A percentile compares a stretch with the other conserved stretches of the same genome.
phyloP scores from a whole-genome alignment of 2,329 filamentous ascomycete species.

The Stagonosporopsis cucurbitacearum region DNA sequence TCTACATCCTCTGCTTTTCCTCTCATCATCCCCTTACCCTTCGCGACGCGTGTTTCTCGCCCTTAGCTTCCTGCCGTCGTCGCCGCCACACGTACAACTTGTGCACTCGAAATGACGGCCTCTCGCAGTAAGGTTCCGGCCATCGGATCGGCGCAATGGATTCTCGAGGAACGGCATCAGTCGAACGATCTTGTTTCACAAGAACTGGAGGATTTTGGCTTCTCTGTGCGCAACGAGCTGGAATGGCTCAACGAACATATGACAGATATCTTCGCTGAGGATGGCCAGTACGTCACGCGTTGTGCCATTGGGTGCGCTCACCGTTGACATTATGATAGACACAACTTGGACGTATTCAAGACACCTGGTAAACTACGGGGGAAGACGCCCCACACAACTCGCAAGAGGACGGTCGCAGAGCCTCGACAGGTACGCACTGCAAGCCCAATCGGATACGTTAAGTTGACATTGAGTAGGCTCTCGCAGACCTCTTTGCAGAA shows the following conservation, averaged over 20 bases:
- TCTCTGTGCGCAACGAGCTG: conserved; percentile 88
- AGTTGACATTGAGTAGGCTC: conserved; percentile 49
- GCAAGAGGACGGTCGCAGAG: conserved; percentile 63
- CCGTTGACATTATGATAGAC: conserved; percentile 61
- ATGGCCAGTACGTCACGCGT: conserved; percentile 74
- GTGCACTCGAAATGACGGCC: conserved; percentile 38
- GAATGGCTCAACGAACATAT: conserved; percentile 99
- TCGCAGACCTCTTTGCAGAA: conserved; percentile 57
- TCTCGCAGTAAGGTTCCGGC: conserved; percentile 52
- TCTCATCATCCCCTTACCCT: conserved; percentile 21
- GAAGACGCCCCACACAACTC: conserved; percentile 76
- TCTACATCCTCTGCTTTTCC: conserved; percentile 4
- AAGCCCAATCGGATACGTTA: conserved; percentile 51
- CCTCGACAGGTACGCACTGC: conserved; percentile 67
- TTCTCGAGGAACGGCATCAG: conserved; percentile 81
- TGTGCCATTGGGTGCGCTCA: conserved; percentile 5
- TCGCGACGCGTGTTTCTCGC: conserved; percentile 34
- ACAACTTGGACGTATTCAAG: conserved; percentile 95
- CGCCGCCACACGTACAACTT: conserved; percentile 8
- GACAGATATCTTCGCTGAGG: conserved; percentile 87
- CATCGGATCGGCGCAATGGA: conserved; percentile 85
- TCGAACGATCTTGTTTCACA: conserved; percentile 76
- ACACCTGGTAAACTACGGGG: conserved; percentile 83
- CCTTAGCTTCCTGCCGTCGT: conserved; percentile 1
- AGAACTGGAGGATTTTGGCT: conserved; percentile 92